Evolutionary conservation across 257 asterid genomes (phyloP), one percentile per base, ranked within the genome.

Genomic region (Solanum appendiculatum): DNA sequence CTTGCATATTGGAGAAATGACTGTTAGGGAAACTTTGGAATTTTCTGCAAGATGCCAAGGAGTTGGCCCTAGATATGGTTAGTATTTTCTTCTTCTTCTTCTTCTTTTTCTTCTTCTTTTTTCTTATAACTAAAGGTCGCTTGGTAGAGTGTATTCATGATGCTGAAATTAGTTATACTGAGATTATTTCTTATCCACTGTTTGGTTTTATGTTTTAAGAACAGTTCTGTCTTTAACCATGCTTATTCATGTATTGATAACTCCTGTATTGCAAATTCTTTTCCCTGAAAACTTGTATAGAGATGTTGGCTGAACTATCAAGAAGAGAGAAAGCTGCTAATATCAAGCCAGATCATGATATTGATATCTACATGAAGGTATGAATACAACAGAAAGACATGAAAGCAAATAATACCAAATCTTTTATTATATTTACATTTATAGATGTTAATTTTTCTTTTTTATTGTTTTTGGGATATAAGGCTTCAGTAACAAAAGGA

Each of bases 1-100:
- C 87, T 83, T 93, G 6, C 98, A 95, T 81, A 91, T 95, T 3
- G 96, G 95, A 83, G 96, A 95, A 88, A 90, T 95, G 96, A 95
- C 98, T 9, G 98, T 94, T 0, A 90, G 94, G 86, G 98, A 95
- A 86, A 95, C 98, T 25, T 85, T 95, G 36, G 95, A 93, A 1
- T 95, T 93, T 66, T 93, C 98, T 1, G 98, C 96, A 0, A 91
- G 96, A 85, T 93, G 94, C 70, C 98, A 95, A 66, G 98, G 98
- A 0, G 94, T 95, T 40, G 98, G 97, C 64, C 89, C 94, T 1
- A 91, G 95, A 54, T 94, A 92, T 84, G 96, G 98, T 95, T 86
- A 36, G 94, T 85, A 31, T 7, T 42, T 36, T 5, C 51, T n/a
- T n/a, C n/a, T n/a, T n/a, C n/a, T n/a, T n/a, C n/a, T n/a, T n/a